These are phyloP conservation scores for Amanita fuliginea DNA, from an alignment of 768 basidiomycete species.

Conservation along the genomic window DNA sequence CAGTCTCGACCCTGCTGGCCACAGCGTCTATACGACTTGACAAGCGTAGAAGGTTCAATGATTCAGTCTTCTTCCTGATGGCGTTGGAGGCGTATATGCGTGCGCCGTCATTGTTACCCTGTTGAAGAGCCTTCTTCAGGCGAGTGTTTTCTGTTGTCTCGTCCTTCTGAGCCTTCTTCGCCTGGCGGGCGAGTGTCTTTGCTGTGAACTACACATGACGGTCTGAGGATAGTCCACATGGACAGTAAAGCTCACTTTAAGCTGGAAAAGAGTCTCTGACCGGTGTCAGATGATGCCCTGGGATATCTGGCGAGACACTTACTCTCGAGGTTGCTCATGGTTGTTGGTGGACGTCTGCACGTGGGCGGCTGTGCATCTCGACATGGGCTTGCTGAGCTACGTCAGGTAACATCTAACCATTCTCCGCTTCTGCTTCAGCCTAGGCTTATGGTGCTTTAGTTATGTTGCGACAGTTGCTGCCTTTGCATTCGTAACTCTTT, in stretches of 20 bases:
- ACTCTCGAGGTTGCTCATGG: slow-evolving; percentile 88
- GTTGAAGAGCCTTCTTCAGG: slow-evolving; percentile 94
- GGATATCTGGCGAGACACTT: slow-evolving; percentile 21
- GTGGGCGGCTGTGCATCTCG: slow-evolving; percentile 1
- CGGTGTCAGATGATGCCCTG: slow-evolving; percentile 17
- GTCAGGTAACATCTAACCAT: slow-evolving; percentile 35
- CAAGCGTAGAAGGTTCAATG: slow-evolving; percentile 82
- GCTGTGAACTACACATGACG: slow-evolving; percentile 80
- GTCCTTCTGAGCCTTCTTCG: slow-evolving; percentile 96
- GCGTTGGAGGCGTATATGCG: slow-evolving; percentile 97
- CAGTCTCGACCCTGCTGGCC: slow-evolving; percentile 93
- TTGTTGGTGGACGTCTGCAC: slow-evolving; percentile 9
- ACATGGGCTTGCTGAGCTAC: slow-evolving; percentile 49
- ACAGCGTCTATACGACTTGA: slow-evolving; percentile 94
- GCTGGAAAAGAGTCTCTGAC: slow-evolving; percentile 94
- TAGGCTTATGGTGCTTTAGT: slow-evolving; percentile 13
- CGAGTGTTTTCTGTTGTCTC: slow-evolving; percentile 81
- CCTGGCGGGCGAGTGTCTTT: slow-evolving; percentile 88
- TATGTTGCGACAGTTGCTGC: slow-evolving; percentile 70
- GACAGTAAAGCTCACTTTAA: slow-evolving; percentile 54
- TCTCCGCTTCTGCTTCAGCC: slow-evolving; percentile 5
- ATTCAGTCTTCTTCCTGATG: slow-evolving; percentile 95
- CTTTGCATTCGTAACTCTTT: slow-evolving; percentile 86
- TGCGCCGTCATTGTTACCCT: slow-evolving; percentile 95
- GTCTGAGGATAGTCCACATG: slow-evolving; percentile 5